Percentiles rank a stretch among this genome's conserved stretches.
phyloP scores from a whole-genome alignment of 2,329 filamentous ascomycete species.

The Macroventuria anomochaeta region DNA sequence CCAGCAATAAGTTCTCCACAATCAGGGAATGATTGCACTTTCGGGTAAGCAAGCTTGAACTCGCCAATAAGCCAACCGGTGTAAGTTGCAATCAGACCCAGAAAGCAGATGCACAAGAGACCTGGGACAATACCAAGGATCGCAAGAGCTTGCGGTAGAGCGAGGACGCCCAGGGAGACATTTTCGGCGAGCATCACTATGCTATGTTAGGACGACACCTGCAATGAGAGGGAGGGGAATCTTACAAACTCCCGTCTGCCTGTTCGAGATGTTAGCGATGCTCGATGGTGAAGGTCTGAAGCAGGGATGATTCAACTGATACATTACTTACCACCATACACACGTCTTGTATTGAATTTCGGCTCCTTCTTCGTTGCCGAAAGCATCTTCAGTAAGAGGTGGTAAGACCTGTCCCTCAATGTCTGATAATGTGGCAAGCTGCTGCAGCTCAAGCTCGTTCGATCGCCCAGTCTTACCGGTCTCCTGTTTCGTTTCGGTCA shows the following conservation, averaged over 20 bases:
- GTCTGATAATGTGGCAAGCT: slow-evolving; percentile 7
- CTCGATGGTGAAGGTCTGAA: not conserved
- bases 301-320: not conserved
- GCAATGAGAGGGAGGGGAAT: not conserved
- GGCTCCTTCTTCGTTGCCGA: slow-evolving; percentile 40
- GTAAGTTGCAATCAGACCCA: slow-evolving; percentile 65
- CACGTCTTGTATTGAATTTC: slow-evolving; percentile 60
- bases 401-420: slow-evolving; percentile 19
- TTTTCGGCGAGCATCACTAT: slow-evolving; percentile 66
- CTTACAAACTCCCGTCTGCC: slow-evolving; percentile 54
- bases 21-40: slow-evolving; percentile 71
- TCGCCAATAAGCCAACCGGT: slow-evolving; percentile 67
- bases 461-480: not conserved
- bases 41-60: slow-evolving; percentile 63
- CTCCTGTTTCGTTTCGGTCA: not conserved
- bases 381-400: slow-evolving; percentile 19
- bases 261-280: slow-evolving; percentile 14
- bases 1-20: slow-evolving; percentile 69
- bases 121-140: slow-evolving; percentile 61
- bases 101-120: slow-evolving; percentile 59
- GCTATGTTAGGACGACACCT: not conserved
- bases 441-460: not conserved
- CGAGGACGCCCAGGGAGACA: slow-evolving; percentile 63
- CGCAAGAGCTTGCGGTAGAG: slow-evolving; percentile 61
- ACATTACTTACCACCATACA: slow-evolving; percentile 54